Evolutionary conservation across 179 eudicot genomes (phyloP).

Genomic region (Gypsophila paniculata): DNA sequence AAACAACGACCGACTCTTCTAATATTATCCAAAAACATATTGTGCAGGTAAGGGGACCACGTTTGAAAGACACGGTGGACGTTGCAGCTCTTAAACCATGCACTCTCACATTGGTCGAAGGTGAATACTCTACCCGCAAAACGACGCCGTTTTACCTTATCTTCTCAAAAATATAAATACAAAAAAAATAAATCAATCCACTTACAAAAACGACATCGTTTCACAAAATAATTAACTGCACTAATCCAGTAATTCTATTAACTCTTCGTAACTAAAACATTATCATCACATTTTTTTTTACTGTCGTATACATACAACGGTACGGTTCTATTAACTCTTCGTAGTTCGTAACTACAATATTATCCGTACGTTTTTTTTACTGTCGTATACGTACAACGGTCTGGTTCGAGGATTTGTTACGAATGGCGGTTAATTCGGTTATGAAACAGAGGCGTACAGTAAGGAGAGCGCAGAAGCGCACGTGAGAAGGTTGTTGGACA

Average conservation of each 20-base stretch:
- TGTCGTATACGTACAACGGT: too few relatives aligned
- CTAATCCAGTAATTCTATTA: too few relatives aligned
- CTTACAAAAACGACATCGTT: too few relatives aligned
- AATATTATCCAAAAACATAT: conserved; percentile 5
- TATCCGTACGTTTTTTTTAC: too few relatives aligned
- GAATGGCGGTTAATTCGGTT: background rate
- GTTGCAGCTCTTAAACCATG: conserved; percentile 90
- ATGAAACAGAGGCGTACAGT: conserved; percentile 70
- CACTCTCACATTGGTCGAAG: conserved; percentile 69
- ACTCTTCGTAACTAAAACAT: too few relatives aligned
- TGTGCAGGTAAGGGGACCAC: conserved; percentile 79
- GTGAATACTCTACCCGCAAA: conserved; percentile 26
- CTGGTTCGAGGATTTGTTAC: background rate
- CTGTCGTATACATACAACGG: too few relatives aligned
- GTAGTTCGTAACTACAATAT: too few relatives aligned
- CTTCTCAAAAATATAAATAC: background rate
- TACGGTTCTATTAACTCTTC: too few relatives aligned
- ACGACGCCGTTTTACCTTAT: conserved; percentile 39
- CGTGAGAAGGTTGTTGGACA: conserved; percentile 78
- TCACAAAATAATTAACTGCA: too few relatives aligned
- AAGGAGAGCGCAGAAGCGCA: conserved; percentile 75
- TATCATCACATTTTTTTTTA: too few relatives aligned
- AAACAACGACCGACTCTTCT: too few relatives aligned
- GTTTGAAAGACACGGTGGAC: conserved; percentile 78
- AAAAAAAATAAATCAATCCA: background rate